A percentile compares a stretch with the other conserved stretches of the same genome.
Conservation (phyloP, 2,329 filamentous ascomycete species). For the Colletotrichum magnum region DNA sequence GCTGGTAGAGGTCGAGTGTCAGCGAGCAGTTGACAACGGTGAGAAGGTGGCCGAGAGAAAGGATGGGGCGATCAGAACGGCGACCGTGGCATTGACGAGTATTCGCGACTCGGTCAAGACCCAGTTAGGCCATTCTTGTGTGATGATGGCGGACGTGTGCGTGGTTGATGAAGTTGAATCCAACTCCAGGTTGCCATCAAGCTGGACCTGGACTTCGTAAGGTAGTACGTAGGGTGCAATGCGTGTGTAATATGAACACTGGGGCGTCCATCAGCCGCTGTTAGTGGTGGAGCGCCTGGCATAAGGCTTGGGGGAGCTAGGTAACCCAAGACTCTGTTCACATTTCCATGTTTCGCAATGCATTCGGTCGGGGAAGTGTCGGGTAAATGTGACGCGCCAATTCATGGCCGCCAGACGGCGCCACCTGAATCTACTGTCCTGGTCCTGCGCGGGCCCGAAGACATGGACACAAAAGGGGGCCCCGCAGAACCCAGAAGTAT, state of each 20-base stretch:
- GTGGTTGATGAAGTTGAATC: constrained; percentile 32
- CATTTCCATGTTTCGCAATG: constrained; percentile 41
- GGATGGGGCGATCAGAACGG: constrained; percentile 10
- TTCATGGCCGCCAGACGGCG: constrained; percentile 20
- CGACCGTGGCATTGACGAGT: constrained; percentile 34
- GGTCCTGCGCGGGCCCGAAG: too few relatives aligned
- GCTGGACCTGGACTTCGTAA: constrained; percentile 33
- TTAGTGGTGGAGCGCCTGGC: constrained; percentile 39
- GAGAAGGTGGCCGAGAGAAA: constrained; percentile 10
- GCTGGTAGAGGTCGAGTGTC: constrained; percentile 16
- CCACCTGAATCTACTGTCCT: constrained; percentile 14
- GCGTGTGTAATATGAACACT: constrained; percentile 19
- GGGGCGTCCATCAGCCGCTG: constrained; percentile 35
- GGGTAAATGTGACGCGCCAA: constrained; percentile 32
- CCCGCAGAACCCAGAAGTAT: too few relatives aligned
- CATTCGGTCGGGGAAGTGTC: constrained; percentile 36
- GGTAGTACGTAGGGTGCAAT: constrained; percentile 4
- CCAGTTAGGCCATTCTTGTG: constrained; percentile 35
- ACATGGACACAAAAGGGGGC: too few relatives aligned
- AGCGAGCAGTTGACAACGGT: constrained; percentile 26
- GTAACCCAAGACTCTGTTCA: constrained; percentile 34
- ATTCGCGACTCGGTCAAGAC: constrained; percentile 34
- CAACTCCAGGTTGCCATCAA: constrained; percentile 37
- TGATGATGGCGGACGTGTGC: constrained; percentile 30
- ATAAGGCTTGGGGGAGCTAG: constrained; percentile 33